Evolutionary conservation across 2,329 filamentous ascomycete species (phyloP).

Genomic region (Dryadomyces sulphureus): DNA sequence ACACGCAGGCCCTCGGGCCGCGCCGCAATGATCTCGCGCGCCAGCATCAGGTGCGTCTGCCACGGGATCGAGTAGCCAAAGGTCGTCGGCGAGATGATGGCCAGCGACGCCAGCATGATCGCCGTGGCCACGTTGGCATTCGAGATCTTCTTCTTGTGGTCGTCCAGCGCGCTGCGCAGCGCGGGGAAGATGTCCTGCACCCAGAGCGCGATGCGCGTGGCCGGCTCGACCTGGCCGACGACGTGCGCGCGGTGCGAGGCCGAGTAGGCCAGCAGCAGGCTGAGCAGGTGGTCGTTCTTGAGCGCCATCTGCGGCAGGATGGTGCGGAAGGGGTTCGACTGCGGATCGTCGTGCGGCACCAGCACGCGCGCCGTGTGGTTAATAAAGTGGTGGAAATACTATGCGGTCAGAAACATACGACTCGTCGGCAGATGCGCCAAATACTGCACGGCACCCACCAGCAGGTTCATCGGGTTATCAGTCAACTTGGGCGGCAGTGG

Average conservation of each 20-base stretch:
- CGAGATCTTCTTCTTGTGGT: constrained; percentile 47
- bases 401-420: not conserved
- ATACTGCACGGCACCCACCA: constrained; percentile 25
- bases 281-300: constrained; percentile 55
- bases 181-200: constrained; percentile 66
- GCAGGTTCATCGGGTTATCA: constrained; percentile 66
- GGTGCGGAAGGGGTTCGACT: constrained; percentile 37
- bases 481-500: constrained; percentile 36
- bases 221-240: constrained; percentile 57
- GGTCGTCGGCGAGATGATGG: constrained; percentile 69
- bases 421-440: too few species aligned
- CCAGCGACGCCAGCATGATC: constrained; percentile 71
- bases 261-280: constrained; percentile 65
- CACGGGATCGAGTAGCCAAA: constrained; percentile 71
- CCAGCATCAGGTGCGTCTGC: constrained; percentile 65
- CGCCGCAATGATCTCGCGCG: constrained; percentile 58
- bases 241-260: constrained; percentile 70
- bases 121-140: constrained; percentile 65
- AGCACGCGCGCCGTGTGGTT: constrained; percentile 57
- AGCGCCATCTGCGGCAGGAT: constrained; percentile 47
- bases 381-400: constrained; percentile 51
- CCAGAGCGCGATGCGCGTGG: constrained; percentile 65
- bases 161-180: constrained; percentile 50
- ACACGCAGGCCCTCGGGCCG: constrained; percentile 33
- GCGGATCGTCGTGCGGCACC: constrained; percentile 34